Evolutionary conservation across 2,329 filamentous ascomycete species (phyloP), one percentile per base, ranked within the genome.

Genomic region (Botrytis deweyae): DNA sequence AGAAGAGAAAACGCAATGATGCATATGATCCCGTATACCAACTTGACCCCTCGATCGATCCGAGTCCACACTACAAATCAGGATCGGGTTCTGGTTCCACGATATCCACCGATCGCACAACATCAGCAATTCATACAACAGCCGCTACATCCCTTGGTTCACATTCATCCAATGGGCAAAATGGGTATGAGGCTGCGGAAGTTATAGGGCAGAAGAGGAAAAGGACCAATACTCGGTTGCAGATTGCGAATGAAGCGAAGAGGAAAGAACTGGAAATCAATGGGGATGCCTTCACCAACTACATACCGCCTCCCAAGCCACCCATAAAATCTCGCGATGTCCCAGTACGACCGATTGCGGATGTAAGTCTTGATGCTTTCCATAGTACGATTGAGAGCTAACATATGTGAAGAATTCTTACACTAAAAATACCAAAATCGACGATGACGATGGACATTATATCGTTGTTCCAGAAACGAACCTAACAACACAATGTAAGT

Each of bases 401-500:
- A 52, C 25, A 40, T 49, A 25, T 8, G 42, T 36, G 22, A 69
- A 84, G 83, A 80, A 81, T 22, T 80, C 82, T 9, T 84, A 85
- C 66, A 85, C 85, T 74, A 88, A 88, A 76, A 85, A 90, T 77
- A 87, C 91, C 78, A 96, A 97, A 81, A 92, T 96, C 63, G 96
- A 99, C 80, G 96, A 99, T 77, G 94, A 98, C 64, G 96, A 99
- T 79, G 96, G 96, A 8, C 96, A 99, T 83, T 99, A 98, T 81
- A 94, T 98, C 78, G 95, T 99, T 36, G 90, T 93, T 1, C 92
- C 95, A 44, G 93, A 97, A 78, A 92, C 92, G 18, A 90, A 93
- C 74, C 86, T 99, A 70, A 97, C 96, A 22, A 91, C 96, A 63
- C 88, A 94, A 88, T 99, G 95, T 97, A 87, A 83, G 93, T 88